Base-by-base conservation (phyloP, 2,329 filamentous ascomycete genomes). In the Pseudogymnoascus sp. region DNA sequence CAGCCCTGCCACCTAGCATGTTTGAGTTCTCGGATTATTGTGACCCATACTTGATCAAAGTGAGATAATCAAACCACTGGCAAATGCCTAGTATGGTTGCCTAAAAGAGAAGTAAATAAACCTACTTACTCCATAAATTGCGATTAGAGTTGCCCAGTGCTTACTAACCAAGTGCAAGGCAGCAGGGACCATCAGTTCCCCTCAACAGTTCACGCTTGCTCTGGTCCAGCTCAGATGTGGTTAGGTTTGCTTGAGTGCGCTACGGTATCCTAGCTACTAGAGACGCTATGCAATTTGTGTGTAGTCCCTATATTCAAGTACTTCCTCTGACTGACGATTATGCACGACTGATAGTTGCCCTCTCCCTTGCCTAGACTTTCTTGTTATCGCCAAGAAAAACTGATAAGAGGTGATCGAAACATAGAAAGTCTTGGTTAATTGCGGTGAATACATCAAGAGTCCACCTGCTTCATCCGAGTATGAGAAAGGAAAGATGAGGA, bases 101-200 rank as follows among this genome's bases (percentile, higher is more conserved):
- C 36, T 39, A 39, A 39, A 39, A 39, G 15, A 39, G n/a, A 39
- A 39, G 36, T 39, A 39, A 18, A 18, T 39, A 15, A 15, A 15
- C 36, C 36, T 39, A 15, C 36, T 15, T 39, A 39, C 36, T 39
- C 10, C n/a, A 39, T 39, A 15, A 39, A 39, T 39, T 39, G 13
- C 15, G 5, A 13, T 15, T 37, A n/a, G 36, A 37, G 36, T 37
- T 37, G 36, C 35, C 15, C 13, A 15, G 52, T 71, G 70, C 68
- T 71, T 8, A 37, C 36, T 37, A 37, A 37, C 36, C 1, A 37
- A 37, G 5, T 37, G n/a, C 8, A 8, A 37, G 36, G 36, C 36
- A 37, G 1, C 36, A 37, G 36, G n/a, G n/a, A n/a, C n/a, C n/a
- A n/a, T n/a, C n/a, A n/a, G n/a, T n/a, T n/a, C n/a, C 37, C 37